A percentile compares a stretch with the other conserved stretches of the same genome.
Conservation (phyloP, 2,329 filamentous ascomycete genomes). For the Diplodia corticola region DNA sequence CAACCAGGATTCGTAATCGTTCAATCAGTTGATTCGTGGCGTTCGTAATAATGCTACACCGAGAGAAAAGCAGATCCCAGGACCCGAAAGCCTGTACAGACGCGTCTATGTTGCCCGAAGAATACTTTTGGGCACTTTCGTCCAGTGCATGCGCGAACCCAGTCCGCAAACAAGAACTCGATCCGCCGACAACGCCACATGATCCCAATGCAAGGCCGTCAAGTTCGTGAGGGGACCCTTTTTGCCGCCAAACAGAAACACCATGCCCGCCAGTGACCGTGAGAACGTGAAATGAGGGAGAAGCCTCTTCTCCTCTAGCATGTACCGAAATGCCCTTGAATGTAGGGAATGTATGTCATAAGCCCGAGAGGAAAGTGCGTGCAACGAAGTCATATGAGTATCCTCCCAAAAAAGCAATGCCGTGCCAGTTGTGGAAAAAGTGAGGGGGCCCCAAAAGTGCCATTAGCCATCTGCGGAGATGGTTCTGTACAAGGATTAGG, state of each 20-base stretch:
- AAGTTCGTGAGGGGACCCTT: slow-evolving; percentile 1
- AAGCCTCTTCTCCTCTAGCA: background rate
- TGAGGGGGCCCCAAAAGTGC: background rate
- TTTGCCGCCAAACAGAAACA: background rate
- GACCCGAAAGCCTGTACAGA: background rate
- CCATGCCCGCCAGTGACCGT: background rate
- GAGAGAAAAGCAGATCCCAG: background rate
- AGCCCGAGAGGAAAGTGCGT: slow-evolving; percentile 8
- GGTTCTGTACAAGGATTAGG: slow-evolving; percentile 8
- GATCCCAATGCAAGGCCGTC: slow-evolving; percentile 7
- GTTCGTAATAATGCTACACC: slow-evolving; percentile 7
- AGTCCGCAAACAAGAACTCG: background rate
- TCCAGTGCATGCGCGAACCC: background rate
- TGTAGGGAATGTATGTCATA: slow-evolving; percentile 2
- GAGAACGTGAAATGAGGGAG: background rate
- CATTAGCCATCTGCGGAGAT: background rate
- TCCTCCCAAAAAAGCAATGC: background rate
- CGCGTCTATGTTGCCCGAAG: background rate
- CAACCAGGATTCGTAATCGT: background rate
- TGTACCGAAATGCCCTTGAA: slow-evolving; percentile 6
- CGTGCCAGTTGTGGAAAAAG: background rate
- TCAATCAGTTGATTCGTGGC: background rate
- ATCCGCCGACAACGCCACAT: background rate
- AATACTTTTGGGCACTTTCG: slow-evolving; percentile 1
- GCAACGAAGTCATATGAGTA: background rate